Evolutionary conservation across 2,329 filamentous ascomycete genomes (phyloP).

Genomic region (Colletotrichum cuscutae): DNA sequence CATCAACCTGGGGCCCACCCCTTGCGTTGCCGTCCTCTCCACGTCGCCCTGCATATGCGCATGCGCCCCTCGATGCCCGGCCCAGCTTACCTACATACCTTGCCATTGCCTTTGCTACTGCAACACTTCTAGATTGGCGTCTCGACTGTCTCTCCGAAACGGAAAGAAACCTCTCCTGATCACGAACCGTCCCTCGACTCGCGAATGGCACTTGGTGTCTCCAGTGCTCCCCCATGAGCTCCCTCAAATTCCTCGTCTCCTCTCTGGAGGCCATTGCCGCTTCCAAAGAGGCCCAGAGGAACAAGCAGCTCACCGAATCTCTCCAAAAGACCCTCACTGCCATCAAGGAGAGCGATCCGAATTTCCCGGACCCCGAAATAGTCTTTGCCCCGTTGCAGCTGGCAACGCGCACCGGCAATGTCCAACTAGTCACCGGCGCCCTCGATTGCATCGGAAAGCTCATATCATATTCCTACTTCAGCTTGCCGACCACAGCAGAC

Average conservation of each 20-base stretch:
- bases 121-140: background rate
- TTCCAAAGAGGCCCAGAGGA: conserved; percentile 90
- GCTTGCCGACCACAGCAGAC: conserved; percentile 68
- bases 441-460: conserved; percentile 99
- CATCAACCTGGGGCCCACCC: background rate
- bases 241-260: conserved; percentile 94
- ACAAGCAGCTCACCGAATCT: conserved; percentile 84
- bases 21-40: conserved; percentile 9
- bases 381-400: conserved; percentile 92
- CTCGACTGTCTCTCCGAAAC: background rate
- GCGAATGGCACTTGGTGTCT: conserved; percentile 57
- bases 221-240: conserved; percentile 78
- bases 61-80: conserved; percentile 31
- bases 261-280: conserved; percentile 91
- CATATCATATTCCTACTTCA: conserved; percentile 99
- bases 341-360: conserved; percentile 84
- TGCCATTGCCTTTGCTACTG: background rate
- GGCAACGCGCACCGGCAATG: conserved; percentile 86
- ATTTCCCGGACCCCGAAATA: conserved; percentile 88
- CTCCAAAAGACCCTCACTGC: conserved; percentile 84
- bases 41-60: conserved; percentile 32
- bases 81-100: conserved; percentile 16
- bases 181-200: background rate
- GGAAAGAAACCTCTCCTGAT: background rate
- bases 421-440: conserved; percentile 86